Percentiles rank a stretch among this genome's conserved stretches.
phyloP scores from a whole-genome alignment of 2,329 filamentous ascomycete species.

The Fusarium sp. region DNA sequence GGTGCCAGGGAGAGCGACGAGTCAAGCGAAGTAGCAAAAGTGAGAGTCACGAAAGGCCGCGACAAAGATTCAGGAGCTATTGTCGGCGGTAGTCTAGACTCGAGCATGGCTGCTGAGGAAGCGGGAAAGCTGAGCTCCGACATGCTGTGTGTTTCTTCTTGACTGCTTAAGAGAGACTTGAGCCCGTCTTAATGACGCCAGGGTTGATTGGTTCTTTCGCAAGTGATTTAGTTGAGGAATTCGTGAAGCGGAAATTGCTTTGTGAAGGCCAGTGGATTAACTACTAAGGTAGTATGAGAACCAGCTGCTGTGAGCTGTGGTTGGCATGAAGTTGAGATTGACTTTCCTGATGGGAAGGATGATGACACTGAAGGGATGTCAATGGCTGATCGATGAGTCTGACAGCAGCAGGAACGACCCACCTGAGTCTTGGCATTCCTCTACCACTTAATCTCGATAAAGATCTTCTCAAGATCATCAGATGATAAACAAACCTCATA shows the following conservation, averaged over 20 bases:
- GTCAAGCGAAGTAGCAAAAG: conserved; percentile 92
- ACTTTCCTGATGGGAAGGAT: conserved; percentile 22
- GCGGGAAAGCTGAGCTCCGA: conserved; percentile 53
- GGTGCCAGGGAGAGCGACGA: conserved; percentile 80
- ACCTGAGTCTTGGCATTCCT: conserved; percentile 4
- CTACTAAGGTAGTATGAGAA: neutral
- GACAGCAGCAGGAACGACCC: conserved; percentile 24
- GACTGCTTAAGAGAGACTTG: neutral
- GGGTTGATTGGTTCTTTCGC: neutral
- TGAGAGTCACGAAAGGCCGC: conserved; percentile 77
- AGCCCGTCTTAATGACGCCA: neutral
- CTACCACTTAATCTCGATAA: neutral
- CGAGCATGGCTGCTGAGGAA: conserved; percentile 50
- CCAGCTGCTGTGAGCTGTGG: neutral
- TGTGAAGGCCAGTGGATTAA: too few relatives aligned
- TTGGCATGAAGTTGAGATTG: conserved; percentile 35
- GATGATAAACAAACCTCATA: neutral
- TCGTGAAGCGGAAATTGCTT: neutral
- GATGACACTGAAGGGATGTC: neutral
- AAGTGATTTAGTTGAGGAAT: neutral
- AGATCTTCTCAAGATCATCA: neutral
- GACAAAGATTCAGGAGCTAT: neutral
- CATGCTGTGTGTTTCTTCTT: conserved; percentile 45
- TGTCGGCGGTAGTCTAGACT: conserved; percentile 51
- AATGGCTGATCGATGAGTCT: conserved; percentile 16